Evolutionary conservation across 345 rosid species (phyloP).

Genomic region (Populus deltoides): DNA sequence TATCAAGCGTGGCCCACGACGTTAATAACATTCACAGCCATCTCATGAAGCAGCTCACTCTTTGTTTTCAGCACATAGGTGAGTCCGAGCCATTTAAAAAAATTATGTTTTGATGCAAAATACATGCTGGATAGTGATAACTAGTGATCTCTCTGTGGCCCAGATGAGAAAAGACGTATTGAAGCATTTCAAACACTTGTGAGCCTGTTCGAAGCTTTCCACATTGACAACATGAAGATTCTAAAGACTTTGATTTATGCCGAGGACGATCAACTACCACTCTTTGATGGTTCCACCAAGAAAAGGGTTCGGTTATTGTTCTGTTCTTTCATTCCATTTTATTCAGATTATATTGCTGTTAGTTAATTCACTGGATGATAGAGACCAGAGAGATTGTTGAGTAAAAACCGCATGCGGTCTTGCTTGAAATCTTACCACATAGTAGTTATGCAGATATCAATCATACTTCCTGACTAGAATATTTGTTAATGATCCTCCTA

Average conservation of each 20-base stretch:
- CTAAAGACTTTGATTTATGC: conserved; percentile 35
- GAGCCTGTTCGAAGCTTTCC: conserved; percentile 31
- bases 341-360: background rate
- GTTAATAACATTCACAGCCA: conserved; percentile 41
- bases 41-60: conserved; percentile 35
- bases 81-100: background rate
- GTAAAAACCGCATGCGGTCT: too few species aligned
- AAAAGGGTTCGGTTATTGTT: conserved; percentile 24
- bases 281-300: conserved; percentile 26
- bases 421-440: too few species aligned
- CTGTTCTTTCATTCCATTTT: background rate
- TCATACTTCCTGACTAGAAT: background rate
- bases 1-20: conserved; percentile 56
- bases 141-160: background rate
- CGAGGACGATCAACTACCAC: conserved; percentile 43
- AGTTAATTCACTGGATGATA: background rate
- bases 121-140: background rate
- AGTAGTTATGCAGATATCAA: too few species aligned
- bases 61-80: conserved; percentile 43
- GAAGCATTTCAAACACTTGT: conserved; percentile 40
- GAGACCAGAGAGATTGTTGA: too few species aligned
- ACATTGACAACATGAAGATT: conserved; percentile 42
- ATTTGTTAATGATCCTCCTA: background rate
- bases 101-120: background rate
- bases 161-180: conserved; percentile 40